Percentiles rank a stretch among this genome's conserved stretches.
Evolutionary conservation across 176 grass and related monocot genomes (phyloP).

Genomic region (Phragmites australis): DNA sequence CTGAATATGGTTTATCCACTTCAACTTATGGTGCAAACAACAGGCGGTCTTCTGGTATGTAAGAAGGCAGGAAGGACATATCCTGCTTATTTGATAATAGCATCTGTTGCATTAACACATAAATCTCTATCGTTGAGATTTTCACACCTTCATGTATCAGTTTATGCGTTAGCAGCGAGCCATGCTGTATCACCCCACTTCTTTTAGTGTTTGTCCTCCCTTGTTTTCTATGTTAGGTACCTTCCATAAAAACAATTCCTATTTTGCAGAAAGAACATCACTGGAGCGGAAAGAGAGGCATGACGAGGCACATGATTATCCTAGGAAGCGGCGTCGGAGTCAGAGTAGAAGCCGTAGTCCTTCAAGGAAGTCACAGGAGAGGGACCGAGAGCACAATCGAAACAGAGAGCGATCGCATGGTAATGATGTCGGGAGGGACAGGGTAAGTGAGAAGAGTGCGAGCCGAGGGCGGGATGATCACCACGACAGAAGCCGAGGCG

Average conservation of each 20-base stretch:
- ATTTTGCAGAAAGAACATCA: conserved; percentile 60
- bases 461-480: conserved; percentile 68
- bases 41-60: conserved; percentile 68
- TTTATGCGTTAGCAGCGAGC: conserved; percentile 3
- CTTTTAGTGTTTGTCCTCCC: not conserved
- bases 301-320: conserved; percentile 51
- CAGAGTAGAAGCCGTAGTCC: conserved; percentile 76
- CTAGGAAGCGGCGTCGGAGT: conserved; percentile 63
- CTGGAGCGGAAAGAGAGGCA: conserved; percentile 64
- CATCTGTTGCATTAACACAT: conserved; percentile 22
- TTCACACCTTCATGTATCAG: not conserved
- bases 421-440: conserved; percentile 56
- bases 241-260: not conserved
- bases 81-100: conserved; percentile 18
- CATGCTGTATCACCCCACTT: not conserved
- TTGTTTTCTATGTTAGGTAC: not conserved
- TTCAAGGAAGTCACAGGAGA: conserved; percentile 61
- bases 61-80: not conserved
- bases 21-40: conserved; percentile 64
- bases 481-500: conserved; percentile 54
- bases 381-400: conserved; percentile 60
- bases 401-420: conserved; percentile 58
- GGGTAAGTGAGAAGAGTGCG: conserved; percentile 63
- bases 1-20: conserved; percentile 79
- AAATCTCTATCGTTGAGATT: conserved; percentile 14